Percentiles rank a stretch among this genome's conserved stretches.
Evolutionary conservation across 2,329 filamentous ascomycete genomes (phyloP).

Genomic region (Cladosporium cucumerinum): DNA sequence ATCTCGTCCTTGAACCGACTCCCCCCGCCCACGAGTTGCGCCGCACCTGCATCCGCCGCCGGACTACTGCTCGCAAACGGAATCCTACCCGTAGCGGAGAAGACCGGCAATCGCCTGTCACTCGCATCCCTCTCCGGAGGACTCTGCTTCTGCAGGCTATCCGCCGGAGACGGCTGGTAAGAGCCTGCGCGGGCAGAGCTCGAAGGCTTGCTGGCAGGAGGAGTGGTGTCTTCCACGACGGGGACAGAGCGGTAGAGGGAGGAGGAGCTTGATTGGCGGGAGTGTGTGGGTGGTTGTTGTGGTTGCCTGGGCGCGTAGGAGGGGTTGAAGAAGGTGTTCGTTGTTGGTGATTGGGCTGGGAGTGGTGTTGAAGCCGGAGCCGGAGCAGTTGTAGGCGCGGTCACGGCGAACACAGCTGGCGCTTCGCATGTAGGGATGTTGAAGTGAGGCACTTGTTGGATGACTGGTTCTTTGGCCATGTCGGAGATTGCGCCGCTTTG

Average conservation of each 20-base stretch:
- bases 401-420: not conserved
- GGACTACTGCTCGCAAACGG: conserved; percentile 27
- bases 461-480: not conserved
- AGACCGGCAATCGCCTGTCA: conserved; percentile 25
- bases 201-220: not conserved
- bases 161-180: not conserved
- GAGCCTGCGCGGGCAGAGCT: not conserved
- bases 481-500: not conserved
- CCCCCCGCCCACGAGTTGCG: not conserved
- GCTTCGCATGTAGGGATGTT: not conserved
- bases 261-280: conserved; percentile 17
- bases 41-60: not conserved
- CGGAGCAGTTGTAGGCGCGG: not conserved
- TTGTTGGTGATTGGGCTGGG: not conserved
- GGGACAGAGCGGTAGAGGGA: conserved; percentile 16
- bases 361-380: not conserved
- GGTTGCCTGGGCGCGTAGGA: not conserved
- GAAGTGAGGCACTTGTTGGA: not conserved
- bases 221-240: conserved; percentile 14
- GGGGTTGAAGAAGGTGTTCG: not conserved
- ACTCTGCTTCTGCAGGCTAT: not conserved
- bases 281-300: not conserved
- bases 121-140: not conserved
- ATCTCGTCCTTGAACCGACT: not conserved
- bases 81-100: conserved; percentile 32